Base-by-base conservation (phyloP, 2,329 filamentous ascomycete genomes). In the Talaromyces funiculosus region DNA sequence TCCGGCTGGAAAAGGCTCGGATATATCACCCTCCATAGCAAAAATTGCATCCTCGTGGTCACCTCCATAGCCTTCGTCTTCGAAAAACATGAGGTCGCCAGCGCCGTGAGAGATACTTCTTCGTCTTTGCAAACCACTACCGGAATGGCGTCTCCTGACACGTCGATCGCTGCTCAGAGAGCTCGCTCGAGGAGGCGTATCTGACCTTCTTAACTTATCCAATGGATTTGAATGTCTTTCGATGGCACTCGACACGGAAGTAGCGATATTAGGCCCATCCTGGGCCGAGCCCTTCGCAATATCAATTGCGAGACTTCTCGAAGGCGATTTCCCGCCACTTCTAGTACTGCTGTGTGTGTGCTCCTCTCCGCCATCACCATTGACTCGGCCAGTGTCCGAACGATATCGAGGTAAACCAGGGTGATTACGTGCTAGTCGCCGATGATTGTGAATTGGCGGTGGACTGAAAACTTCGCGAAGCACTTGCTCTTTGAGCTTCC, bases 381-480 rank as follows among this genome's bases (percentile, higher is more conserved):
- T 70, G 24, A 69, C 69, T 47, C 66, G 71, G 22, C 67, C 61
- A 26, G 66, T 67, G 54, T 75, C 71, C 2, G 73, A 71, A 9
- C 70, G 69, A 20, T 77, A 67, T 64, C 76, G 80, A 31, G 88
- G 82, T 35, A 92, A 79, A 12, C 84, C 82, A 59, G 89, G 82
- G 68, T 89, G 85, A 43, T 86, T 84, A 18, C 82, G 80, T 20
- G 73, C 62, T 64, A 89, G 88, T 33, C 88, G 86, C 62, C 92
- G 87, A 63, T 89, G 87, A 67, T 92, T 90, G 67, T 90, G 87
- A 62, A 96, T 89, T 0, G 89, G 86, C 57, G 92, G 89, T 62
- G 92, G 90, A 45, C 91, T 80, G 69, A 97, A 97, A 0, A 93
- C 93, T 71, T 97, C 92, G 40, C 92, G 90, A 69, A 97, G 88